Percentiles rank a stretch among this genome's conserved stretches.
phyloP scores from a whole-genome alignment of 2,329 filamentous ascomycete species.

The Neonectria ditissima region DNA sequence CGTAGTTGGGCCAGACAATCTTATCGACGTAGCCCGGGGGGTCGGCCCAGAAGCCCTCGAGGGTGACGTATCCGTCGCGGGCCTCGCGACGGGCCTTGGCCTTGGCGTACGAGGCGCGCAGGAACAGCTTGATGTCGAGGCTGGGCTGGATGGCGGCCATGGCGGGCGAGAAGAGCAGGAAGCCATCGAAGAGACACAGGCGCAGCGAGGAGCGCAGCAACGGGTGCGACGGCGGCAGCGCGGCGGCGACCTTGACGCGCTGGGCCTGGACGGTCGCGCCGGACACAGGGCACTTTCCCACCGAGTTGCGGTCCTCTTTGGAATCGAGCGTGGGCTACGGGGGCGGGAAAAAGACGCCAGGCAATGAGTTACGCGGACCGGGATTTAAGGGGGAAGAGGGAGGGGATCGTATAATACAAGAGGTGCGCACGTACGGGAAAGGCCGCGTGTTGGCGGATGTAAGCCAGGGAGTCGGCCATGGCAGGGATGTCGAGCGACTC shows the following conservation, averaged over 20 bases:
- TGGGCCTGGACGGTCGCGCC: conserved; percentile 59
- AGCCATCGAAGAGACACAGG: conserved; percentile 87
- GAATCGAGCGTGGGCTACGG: conserved; percentile 48
- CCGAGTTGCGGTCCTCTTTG: conserved; percentile 71
- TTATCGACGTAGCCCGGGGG: conserved; percentile 94
- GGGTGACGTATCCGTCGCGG: conserved; percentile 80
- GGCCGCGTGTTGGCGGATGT: conserved; percentile 77
- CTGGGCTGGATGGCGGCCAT: conserved; percentile 67
- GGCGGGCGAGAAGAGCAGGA: conserved; percentile 78
- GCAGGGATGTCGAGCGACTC: conserved; percentile 79
- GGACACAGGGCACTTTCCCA: conserved; percentile 66
- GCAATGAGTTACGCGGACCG: background rate
- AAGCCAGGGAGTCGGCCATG: conserved; percentile 73
- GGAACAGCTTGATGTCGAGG: conserved; percentile 82
- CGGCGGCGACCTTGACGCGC: conserved; percentile 60
- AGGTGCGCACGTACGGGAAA: conserved; percentile 68
- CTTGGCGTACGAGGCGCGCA: conserved; percentile 74
- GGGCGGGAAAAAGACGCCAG: background rate
- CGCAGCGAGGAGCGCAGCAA: conserved; percentile 52
- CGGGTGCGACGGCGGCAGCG: conserved; percentile 58
- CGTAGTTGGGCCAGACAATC: conserved; percentile 97
- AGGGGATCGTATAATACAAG: too few relatives aligned
- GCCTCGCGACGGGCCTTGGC: conserved; percentile 76
- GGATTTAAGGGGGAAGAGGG: background rate
- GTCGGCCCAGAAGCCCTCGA: conserved; percentile 94